Percentiles rank a stretch among this genome's conserved stretches.
Evolutionary conservation across 495 filamentous ascomycete species (phyloP).

Genomic region (Trichoderma virens): DNA sequence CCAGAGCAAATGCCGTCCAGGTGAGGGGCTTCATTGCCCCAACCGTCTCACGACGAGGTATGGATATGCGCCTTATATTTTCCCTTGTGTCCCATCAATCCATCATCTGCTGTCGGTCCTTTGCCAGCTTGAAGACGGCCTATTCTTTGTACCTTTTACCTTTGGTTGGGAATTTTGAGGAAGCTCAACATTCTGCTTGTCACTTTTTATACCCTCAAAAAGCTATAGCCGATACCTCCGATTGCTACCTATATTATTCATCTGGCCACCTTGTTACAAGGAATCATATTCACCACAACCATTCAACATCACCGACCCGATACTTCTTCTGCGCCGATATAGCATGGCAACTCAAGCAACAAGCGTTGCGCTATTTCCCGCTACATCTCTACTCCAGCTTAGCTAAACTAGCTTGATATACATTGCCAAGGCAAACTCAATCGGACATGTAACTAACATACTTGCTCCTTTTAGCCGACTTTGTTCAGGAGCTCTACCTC

Average conservation of each 20-base stretch:
- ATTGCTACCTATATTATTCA: not conserved
- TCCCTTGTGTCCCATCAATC: conserved; percentile 22
- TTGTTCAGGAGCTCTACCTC: conserved; percentile 96
- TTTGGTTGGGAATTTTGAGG: not conserved
- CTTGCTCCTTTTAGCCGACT: conserved; percentile 57
- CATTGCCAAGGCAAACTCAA: not conserved
- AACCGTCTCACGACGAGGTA: conserved; percentile 69
- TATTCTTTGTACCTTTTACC: not conserved
- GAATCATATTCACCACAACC: not conserved
- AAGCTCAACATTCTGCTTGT: not conserved
- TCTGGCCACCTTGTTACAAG: not conserved
- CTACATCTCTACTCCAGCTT: not conserved
- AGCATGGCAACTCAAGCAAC: not conserved
- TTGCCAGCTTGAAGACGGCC: too few species aligned
- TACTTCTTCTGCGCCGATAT: conserved; percentile 21
- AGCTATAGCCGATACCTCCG: conserved; percentile 1
- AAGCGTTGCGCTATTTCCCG: not conserved
- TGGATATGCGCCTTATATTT: conserved; percentile 17
- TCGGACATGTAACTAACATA: not conserved
- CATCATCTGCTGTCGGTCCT: not conserved
- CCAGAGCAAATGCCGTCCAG: conserved; percentile 62
- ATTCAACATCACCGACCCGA: not conserved
- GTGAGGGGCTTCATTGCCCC: conserved; percentile 77
- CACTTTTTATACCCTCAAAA: not conserved
- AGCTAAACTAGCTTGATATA: not conserved